A percentile compares a stretch with the other conserved stretches of the same genome.
Conservation (phyloP, 495 filamentous ascomycete species). For the Podospora bellae-mahoneyi region DNA sequence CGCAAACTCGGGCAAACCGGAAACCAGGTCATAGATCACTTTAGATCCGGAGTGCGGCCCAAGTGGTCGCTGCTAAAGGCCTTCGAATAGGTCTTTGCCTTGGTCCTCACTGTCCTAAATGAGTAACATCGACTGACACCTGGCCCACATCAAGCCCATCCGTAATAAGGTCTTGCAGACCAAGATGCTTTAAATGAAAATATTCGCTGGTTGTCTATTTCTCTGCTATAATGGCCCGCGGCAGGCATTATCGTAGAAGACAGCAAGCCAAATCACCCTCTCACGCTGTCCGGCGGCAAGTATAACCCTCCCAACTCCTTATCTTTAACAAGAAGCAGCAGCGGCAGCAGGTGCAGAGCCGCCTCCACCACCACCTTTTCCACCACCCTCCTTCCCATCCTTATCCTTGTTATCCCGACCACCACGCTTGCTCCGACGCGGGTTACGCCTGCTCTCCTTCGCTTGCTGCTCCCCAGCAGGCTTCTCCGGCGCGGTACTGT, state of each 20-base stretch:
- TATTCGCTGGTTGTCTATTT: not conserved
- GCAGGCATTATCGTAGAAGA: too few species aligned
- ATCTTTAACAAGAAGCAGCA: not conserved
- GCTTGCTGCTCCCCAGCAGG: slow-evolving; percentile 19
- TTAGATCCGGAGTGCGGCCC: not conserved
- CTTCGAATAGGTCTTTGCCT: not conserved
- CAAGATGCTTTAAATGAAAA: not conserved
- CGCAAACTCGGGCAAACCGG: not conserved
- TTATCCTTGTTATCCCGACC: slow-evolving; percentile 21
- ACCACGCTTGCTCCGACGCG: slow-evolving; percentile 24
- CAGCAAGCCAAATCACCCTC: too few species aligned
- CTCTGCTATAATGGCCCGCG: not conserved
- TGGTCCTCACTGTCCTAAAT: not conserved
- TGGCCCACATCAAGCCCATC: not conserved
- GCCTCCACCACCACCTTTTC: slow-evolving; percentile 13
- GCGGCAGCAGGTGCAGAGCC: slow-evolving; percentile 9
- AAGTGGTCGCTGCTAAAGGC: not conserved
- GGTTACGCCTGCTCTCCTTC: slow-evolving; percentile 9
- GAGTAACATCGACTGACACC: not conserved
- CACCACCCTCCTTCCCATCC: slow-evolving; percentile 17
- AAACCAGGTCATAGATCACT: not conserved
- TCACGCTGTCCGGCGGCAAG: too few species aligned
- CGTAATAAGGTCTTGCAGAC: not conserved
- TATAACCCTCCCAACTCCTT: not conserved
- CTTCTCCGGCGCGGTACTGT: not conserved